These are phyloP conservation scores for Fusarium haematococcum DNA, from an alignment of 2,329 filamentous ascomycete genomes.

Conservation along the genomic window DNA sequence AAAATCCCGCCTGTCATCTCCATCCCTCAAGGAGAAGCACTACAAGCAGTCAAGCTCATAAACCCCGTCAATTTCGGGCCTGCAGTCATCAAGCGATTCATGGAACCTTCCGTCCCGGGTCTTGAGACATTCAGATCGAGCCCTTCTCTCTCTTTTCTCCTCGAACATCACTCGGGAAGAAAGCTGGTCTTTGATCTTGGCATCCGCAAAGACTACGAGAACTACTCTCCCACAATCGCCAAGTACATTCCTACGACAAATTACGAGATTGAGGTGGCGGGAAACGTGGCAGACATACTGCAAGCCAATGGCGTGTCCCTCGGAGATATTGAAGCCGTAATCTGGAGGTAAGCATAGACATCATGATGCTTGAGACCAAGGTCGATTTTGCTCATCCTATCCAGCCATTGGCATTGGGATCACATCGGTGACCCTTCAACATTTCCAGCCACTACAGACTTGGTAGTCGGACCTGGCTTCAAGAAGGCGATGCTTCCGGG, in stretches of 20 bases:
- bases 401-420: slow-evolving; percentile 62
- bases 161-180: slow-evolving; percentile 46
- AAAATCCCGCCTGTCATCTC: not conserved
- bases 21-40: slow-evolving; percentile 18
- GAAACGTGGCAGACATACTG: slow-evolving; percentile 41
- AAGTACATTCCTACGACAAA: slow-evolving; percentile 43
- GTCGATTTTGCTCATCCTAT: not conserved
- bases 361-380: too few relatives aligned
- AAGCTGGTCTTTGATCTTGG: slow-evolving; percentile 48
- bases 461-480: slow-evolving; percentile 66
- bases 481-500: slow-evolving; percentile 59
- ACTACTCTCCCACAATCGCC: slow-evolving; percentile 42
- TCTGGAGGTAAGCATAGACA: slow-evolving; percentile 30
- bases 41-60: slow-evolving; percentile 49
- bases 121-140: slow-evolving; percentile 48
- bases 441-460: slow-evolving; percentile 58
- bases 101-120: slow-evolving; percentile 51
- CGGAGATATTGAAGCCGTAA: slow-evolving; percentile 32
- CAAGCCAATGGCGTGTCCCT: slow-evolving; percentile 8
- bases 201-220: slow-evolving; percentile 46
- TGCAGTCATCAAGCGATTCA: slow-evolving; percentile 52
- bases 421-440: slow-evolving; percentile 62
- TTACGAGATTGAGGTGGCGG: slow-evolving; percentile 42
- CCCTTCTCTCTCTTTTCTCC: slow-evolving; percentile 46
- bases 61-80: slow-evolving; percentile 55